phyloP scores from a whole-genome alignment of 106 monocot genomes.

The Chionographis japonica region DNA sequence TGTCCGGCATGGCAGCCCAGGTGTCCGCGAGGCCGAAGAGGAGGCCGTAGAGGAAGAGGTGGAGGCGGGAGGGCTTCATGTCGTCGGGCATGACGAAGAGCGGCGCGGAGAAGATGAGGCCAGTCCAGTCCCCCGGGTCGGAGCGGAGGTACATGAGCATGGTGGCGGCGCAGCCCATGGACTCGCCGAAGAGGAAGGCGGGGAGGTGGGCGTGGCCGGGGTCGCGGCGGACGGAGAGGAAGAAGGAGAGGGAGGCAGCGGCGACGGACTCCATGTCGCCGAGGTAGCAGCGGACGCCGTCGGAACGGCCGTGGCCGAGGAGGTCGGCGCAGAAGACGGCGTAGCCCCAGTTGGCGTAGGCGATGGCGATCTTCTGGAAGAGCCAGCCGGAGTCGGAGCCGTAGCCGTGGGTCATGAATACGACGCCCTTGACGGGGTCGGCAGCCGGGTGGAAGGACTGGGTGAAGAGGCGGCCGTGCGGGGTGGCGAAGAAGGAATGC shows the following conservation, averaged over 20 bases:
- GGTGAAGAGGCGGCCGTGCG: slow-evolving; percentile 76
- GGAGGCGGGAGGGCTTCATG: slow-evolving; percentile 74
- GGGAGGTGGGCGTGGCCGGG: slow-evolving; percentile 33
- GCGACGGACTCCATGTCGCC: slow-evolving; percentile 72
- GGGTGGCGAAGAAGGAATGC: slow-evolving; percentile 64
- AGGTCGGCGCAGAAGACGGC: slow-evolving; percentile 94
- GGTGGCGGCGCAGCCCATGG: slow-evolving; percentile 77
- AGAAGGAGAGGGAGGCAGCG: slow-evolving; percentile 74
- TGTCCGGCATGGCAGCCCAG: slow-evolving; percentile 90
- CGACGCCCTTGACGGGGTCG: slow-evolving; percentile 54
- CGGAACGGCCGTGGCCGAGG: slow-evolving; percentile 94
- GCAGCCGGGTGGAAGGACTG: slow-evolving; percentile 69
- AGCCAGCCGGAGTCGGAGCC: slow-evolving; percentile 91
- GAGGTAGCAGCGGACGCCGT: slow-evolving; percentile 68
- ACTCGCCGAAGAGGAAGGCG: slow-evolving; percentile 94
- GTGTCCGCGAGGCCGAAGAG: slow-evolving; percentile 85
- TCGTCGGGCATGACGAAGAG: slow-evolving; percentile 85
- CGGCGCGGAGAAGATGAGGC: slow-evolving; percentile 87
- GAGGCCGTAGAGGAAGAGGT: slow-evolving; percentile 74
- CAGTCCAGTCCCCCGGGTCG: slow-evolving; percentile 55
- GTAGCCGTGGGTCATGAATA: slow-evolving; percentile 98
- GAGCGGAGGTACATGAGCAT: slow-evolving; percentile 74
- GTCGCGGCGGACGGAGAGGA: slow-evolving; percentile 51
- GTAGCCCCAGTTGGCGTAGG: slow-evolving; percentile 85
- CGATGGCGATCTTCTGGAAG: slow-evolving; percentile 93